These are phyloP conservation scores for Amylostereum chailletii DNA, from an alignment of 1,284 basidiomycete genomes.

Conservation along the genomic window DNA sequence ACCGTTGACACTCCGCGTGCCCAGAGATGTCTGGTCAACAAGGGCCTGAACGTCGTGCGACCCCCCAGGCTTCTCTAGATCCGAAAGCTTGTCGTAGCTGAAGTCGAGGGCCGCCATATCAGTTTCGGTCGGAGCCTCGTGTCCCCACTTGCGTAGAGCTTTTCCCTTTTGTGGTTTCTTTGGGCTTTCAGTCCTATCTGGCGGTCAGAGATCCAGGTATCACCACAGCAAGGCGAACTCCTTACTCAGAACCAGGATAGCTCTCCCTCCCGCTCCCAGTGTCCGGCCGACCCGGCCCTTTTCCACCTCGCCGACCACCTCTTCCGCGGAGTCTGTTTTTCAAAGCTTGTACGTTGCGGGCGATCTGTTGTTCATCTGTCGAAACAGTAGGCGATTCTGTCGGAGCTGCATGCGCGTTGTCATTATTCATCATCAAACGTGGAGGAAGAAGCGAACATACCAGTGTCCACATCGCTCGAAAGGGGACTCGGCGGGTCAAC, in stretches of 20 bases:
- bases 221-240: slow-evolving; percentile 6
- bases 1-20: slow-evolving; percentile 74
- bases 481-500: slow-evolving; percentile 37
- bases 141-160: slow-evolving; percentile 87
- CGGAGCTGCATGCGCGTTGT: slow-evolving; percentile 33
- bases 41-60: slow-evolving; percentile 51
- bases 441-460: slow-evolving; percentile 22
- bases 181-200: slow-evolving; percentile 48
- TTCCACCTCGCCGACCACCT: slow-evolving; percentile 48
- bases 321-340: slow-evolving; percentile 74
- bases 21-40: slow-evolving; percentile 74
- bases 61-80: slow-evolving; percentile 23
- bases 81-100: slow-evolving; percentile 44
- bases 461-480: slow-evolving; percentile 51
- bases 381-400: slow-evolving; percentile 45
- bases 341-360: slow-evolving; percentile 85
- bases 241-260: slow-evolving; percentile 56
- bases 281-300: slow-evolving; percentile 41
- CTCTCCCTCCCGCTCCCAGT: slow-evolving; percentile 54
- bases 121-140: slow-evolving; percentile 65
- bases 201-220: slow-evolving; percentile 1
- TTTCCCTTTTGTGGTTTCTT: slow-evolving; percentile 58
- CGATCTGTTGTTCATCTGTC: slow-evolving; percentile 84
- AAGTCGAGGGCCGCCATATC: slow-evolving; percentile 92
- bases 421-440: no score